A percentile compares a stretch with the other conserved stretches of the same genome.
phyloP scores from a whole-genome alignment of 106 monocot genomes.

The Allium cepa region DNA sequence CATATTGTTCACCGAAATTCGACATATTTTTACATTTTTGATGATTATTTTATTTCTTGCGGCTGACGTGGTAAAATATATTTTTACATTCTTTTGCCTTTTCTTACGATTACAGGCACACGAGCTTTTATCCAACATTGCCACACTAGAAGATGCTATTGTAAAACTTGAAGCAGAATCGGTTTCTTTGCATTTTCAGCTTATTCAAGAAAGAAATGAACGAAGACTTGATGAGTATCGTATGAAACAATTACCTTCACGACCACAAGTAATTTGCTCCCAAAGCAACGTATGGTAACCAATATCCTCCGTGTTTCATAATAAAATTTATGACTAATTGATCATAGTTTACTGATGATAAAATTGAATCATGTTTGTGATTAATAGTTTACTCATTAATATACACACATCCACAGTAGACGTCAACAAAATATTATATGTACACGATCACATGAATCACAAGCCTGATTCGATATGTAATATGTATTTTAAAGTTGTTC shows the following conservation, averaged over 20 bases:
- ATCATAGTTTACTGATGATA: no score
- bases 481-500: no score
- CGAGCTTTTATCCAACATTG: constrained; percentile 64
- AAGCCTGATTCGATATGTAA: no score
- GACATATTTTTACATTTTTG: not conserved
- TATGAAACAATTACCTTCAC: constrained; percentile 47
- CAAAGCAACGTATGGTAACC: constrained; percentile 7
- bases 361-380: no score
- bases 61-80: no score
- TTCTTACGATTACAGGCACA: constrained; percentile 35
- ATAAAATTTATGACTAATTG: no score
- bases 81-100: not conserved
- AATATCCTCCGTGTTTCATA: not conserved
- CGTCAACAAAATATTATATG: no score
- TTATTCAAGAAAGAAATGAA: constrained; percentile 95
- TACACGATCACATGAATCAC: no score
- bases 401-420: no score
- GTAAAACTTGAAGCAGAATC: constrained; percentile 71
- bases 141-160: constrained; percentile 42
- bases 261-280: constrained; percentile 12
- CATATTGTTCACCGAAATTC: no score
- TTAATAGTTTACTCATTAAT: no score
- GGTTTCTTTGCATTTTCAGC: constrained; percentile 61
- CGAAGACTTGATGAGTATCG: constrained; percentile 59
- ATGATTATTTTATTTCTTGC: not conserved